Conservation (phyloP, 208 protist species). For the Acanthamoeba culbertsoni region DNA sequence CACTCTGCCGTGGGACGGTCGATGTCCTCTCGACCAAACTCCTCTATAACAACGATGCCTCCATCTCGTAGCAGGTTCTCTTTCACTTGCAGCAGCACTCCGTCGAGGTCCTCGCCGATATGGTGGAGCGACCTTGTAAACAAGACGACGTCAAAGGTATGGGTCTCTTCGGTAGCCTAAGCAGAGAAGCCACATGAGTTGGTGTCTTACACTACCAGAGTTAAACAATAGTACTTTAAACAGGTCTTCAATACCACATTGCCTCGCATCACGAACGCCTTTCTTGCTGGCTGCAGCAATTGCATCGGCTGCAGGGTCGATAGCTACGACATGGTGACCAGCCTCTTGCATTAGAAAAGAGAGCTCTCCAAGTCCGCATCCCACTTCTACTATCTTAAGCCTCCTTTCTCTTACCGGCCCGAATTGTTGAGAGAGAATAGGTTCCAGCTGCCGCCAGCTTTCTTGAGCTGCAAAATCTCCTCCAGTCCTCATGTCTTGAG, state of each 20-base stretch:
- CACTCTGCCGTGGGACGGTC: background rate
- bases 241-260: background rate
- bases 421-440: background rate
- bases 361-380: conserved; percentile 6
- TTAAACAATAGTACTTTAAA: background rate
- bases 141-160: background rate
- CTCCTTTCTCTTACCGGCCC: background rate
- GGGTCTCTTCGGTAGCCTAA: background rate
- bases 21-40: conserved; percentile 10
- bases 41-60: background rate
- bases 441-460: background rate
- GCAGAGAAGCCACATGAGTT: too few relatives aligned
- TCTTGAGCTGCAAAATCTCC: background rate
- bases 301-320: background rate
- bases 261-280: background rate
- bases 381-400: conserved; percentile 29
- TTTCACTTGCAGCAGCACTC: background rate
- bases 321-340: background rate
- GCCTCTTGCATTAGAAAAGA: background rate
- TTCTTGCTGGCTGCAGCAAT: background rate
- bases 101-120: background rate
- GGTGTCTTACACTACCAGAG: too few relatives aligned
- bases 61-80: background rate
- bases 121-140: background rate
- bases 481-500: background rate